These are phyloP conservation scores for Coemansia pectinata DNA, from an alignment of 192 early-diverging fungal species.

Conservation along the genomic window DNA sequence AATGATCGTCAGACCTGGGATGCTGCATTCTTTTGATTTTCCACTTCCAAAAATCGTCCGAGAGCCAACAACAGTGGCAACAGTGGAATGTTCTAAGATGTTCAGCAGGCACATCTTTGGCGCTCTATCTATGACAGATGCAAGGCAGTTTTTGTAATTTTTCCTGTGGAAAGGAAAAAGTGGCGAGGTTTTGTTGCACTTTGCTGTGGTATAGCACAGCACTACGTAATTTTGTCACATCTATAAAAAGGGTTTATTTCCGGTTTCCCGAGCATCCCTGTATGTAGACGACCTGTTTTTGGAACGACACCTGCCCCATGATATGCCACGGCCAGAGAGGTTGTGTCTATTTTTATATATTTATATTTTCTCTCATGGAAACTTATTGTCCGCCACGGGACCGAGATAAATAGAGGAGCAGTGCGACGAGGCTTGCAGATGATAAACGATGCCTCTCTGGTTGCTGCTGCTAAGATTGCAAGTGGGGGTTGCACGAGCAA, in stretches of 20 bases:
- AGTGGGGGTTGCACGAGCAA: background rate
- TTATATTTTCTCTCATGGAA: background rate
- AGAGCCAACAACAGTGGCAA: background rate
- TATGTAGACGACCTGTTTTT: slow-evolving; percentile 5
- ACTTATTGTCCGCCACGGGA: background rate
- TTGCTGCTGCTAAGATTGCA: background rate
- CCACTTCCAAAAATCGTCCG: background rate
- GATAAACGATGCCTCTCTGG: background rate
- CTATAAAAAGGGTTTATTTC: background rate
- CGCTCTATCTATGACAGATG: background rate
- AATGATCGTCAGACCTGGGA: background rate
- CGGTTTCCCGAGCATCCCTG: slow-evolving; percentile 1
- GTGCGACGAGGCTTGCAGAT: background rate
- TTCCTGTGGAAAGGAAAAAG: background rate
- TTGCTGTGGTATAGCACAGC: background rate
- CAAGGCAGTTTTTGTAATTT: background rate
- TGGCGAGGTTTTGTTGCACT: background rate
- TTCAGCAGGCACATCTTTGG: background rate
- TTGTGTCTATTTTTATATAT: background rate
- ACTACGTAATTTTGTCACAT: background rate
- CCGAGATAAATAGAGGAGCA: background rate
- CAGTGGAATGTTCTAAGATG: background rate
- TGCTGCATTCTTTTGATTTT: background rate
- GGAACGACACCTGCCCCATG: background rate
- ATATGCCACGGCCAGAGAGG: background rate